Evolutionary conservation across 768 basidiomycete species (phyloP), one percentile per base, ranked within the genome.

Genomic region (Xerocomellus dryophilus): DNA sequence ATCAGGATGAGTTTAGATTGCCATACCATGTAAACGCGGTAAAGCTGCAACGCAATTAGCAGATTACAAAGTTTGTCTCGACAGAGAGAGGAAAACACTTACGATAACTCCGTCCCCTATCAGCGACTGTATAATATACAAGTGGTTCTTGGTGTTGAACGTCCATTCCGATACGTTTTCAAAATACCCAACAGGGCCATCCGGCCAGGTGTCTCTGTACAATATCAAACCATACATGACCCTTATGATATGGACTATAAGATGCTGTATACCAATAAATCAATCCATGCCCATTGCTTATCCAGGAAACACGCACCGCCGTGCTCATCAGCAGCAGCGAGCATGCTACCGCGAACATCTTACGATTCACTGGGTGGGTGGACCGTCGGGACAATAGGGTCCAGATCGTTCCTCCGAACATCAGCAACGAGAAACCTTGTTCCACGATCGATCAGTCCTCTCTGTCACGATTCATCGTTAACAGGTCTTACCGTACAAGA

Each of bases 361-460:
- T 43, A 8, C n/a, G 17, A 23, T 43, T 43, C 34, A 35, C 4
- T 4, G 1, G 8, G 17, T 5, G 21, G 12, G 7, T 23, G 17
- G 2, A 12, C 32, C n/a, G 27, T 35, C 4, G 32, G 3, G 9
- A 43, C 3, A 43, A 10, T 11, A 50, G 12, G 5, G 34, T 35
- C 41, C 41, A 43, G 23, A 43, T 20, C 12, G 50, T 50, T 35
- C 8, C 50, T 42, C 34, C 41, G 42, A 34, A 50, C 50, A 50
- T 50, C 7, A 50, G 9, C 25, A 50, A 34, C 21, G 50, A 50
- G 32, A 50, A 50, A 18, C 50, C 50, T 50, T n/a, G 38, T 40
- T 7, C 32, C 12, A 27, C 0, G n/a, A 35, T 9, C 7, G 41
- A 3, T 43, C 32, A 50, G 41, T 18, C 18, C 43, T 3, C 20